Evolutionary conservation across 2,329 filamentous ascomycete species (phyloP).

Genomic region (Verticillium zaregamsianum): DNA sequence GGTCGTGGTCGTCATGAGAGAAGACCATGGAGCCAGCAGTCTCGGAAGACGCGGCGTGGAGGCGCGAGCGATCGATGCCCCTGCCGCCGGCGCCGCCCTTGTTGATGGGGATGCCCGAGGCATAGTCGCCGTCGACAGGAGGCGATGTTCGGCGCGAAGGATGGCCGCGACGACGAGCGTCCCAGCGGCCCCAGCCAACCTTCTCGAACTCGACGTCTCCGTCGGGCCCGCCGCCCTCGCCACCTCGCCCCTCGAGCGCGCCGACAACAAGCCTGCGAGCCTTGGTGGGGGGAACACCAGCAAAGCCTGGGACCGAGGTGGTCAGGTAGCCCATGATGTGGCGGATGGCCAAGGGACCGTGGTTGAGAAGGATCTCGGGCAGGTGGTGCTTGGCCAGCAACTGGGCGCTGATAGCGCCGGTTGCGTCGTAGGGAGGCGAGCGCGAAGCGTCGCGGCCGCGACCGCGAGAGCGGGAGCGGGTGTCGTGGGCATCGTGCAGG

Average conservation of each 20-base stretch:
- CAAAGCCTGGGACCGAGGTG: conserved; percentile 88
- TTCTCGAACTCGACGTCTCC: conserved; percentile 86
- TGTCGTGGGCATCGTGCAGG: conserved; percentile 64
- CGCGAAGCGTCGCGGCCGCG: conserved; percentile 24
- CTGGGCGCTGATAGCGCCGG: conserved; percentile 76
- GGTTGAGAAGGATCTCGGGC: conserved; percentile 81
- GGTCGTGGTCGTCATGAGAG: conserved; percentile 64
- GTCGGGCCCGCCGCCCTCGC: conserved; percentile 55
- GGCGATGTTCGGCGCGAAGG: conserved; percentile 39
- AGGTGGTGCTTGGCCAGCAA: conserved; percentile 88
- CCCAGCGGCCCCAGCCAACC: conserved; percentile 96
- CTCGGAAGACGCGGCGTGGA: conserved; percentile 53
- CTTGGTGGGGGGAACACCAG: conserved; percentile 82
- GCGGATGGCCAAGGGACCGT: conserved; percentile 89
- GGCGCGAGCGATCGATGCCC: conserved; percentile 39
- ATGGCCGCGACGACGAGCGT: conserved; percentile 71
- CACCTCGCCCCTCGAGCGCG: conserved; percentile 75
- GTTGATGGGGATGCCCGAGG: conserved; percentile 54
- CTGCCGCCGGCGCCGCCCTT: conserved; percentile 35
- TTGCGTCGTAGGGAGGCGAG: conserved; percentile 59
- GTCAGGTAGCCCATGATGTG: conserved; percentile 95
- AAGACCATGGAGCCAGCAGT: conserved; percentile 70
- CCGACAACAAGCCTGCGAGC: conserved; percentile 88
- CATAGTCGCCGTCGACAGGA: conserved; percentile 39
- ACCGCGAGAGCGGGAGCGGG: conserved; percentile 14